Conservation (phyloP, 2,329 filamentous ascomycete species). For the Zelopaecilomyces penicillatus region DNA sequence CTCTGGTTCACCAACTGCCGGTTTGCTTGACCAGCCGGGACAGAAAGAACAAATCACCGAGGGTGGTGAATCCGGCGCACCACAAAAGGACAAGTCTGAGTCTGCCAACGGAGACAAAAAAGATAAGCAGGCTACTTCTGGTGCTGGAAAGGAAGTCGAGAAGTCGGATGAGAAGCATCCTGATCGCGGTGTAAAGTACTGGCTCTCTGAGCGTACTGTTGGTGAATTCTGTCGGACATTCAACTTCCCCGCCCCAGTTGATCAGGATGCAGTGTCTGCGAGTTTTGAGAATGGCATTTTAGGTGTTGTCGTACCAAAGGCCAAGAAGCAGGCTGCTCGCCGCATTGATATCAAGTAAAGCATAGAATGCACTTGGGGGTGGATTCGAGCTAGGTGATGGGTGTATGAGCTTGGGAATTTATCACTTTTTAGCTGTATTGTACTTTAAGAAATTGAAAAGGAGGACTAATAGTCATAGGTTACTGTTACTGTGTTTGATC, state of each 20-base stretch:
- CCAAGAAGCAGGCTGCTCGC: slow-evolving; percentile 20
- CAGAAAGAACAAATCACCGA: slow-evolving; percentile 23
- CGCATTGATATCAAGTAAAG: slow-evolving; percentile 18
- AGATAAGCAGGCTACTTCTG: slow-evolving; percentile 49
- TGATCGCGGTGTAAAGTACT: slow-evolving; percentile 46
- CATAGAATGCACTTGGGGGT: not conserved
- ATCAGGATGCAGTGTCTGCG: slow-evolving; percentile 51
- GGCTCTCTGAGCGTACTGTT: slow-evolving; percentile 54
- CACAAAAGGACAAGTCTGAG: not conserved
- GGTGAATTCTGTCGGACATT: slow-evolving; percentile 59
- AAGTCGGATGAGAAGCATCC: slow-evolving; percentile 7
- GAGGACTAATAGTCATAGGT: too few relatives aligned
- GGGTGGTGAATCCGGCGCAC: slow-evolving; percentile 11
- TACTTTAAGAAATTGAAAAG: too few relatives aligned
- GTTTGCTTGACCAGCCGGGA: slow-evolving; percentile 18
- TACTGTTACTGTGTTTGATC: too few relatives aligned
- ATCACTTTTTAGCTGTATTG: too few relatives aligned
- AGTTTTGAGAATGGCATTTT: slow-evolving; percentile 55
- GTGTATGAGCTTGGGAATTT: too few relatives aligned
- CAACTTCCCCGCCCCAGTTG: slow-evolving; percentile 53
- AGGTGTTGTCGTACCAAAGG: slow-evolving; percentile 46
- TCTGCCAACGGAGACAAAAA: slow-evolving; percentile 10
- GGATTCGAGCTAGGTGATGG: too few relatives aligned
- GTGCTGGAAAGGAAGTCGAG: slow-evolving; percentile 39
- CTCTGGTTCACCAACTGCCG: slow-evolving; percentile 36